phyloP scores from a whole-genome alignment of 805 yeast genomes.

The Metschnikowia lachancei region DNA sequence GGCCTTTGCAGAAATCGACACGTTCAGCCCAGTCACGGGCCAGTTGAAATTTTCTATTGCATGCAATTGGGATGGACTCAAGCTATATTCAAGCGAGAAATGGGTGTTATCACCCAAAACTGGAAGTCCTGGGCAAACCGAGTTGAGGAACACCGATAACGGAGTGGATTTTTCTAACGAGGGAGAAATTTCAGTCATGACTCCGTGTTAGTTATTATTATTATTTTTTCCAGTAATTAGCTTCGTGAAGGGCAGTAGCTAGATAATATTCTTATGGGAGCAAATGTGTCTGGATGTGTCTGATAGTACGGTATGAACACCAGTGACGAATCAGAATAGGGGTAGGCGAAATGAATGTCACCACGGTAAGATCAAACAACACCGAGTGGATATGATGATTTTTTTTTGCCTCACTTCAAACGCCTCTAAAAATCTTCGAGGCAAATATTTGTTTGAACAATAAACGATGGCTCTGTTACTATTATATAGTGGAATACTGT shows the following conservation, averaged over 20 bases:
- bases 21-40: conserved; percentile 26
- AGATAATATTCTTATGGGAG: not conserved
- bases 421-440: no score
- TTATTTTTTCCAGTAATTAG: no score
- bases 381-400: no score
- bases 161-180: conserved; percentile 27
- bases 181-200: conserved; percentile 12
- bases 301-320: not conserved
- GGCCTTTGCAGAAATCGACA: conserved; percentile 17
- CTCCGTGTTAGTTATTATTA: not conserved
- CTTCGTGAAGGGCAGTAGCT: not conserved
- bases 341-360: not conserved
- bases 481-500: not conserved
- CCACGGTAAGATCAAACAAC: no score
- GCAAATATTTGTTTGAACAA: no score
- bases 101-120: conserved; percentile 35
- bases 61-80: conserved; percentile 8
- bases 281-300: not conserved
- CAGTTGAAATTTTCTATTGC: conserved; percentile 20
- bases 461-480: no score
- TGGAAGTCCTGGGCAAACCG: conserved; percentile 38
- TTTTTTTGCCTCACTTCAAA: no score
- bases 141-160: conserved; percentile 29
- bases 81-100: conserved; percentile 23
- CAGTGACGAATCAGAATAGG: not conserved